Base-by-base conservation (phyloP, 2,329 filamentous ascomycete genomes). In the Clonostachys sp. region DNA sequence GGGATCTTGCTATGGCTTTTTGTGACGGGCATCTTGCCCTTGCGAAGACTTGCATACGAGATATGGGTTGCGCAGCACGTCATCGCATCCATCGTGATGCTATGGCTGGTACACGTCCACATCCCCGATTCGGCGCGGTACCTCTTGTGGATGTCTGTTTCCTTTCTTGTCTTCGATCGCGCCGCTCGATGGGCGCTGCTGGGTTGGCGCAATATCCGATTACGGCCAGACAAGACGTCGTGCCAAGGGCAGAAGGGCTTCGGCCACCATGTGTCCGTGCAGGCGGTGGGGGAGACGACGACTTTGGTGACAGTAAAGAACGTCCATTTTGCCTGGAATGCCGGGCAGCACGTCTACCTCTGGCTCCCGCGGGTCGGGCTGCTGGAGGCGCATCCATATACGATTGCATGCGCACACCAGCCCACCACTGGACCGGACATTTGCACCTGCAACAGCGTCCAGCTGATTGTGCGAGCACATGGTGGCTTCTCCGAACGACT, bases 211-310 rank as follows among this genome's bases (percentile, higher is more conserved):
- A 59, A 57, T 41, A 20, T 60, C 8, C 41, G 45, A 14, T 33
- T 59, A 20, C 36, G 36, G 17, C 46, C 36, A 8, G 14, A 18
- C 14, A n/a, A 18, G 56, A 5, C 13, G 55, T n/a, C 51, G 53
- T 17, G 47, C 45, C 30, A 42, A 41, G 6, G 35, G 47, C 17
- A 51, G 51, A 33, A 35, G 51, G 2, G 47, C 53, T 46, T 55
- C 36, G 56, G 53, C 4, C 35, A 57, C 17, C 51, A 60, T 7
- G 56, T 57, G 3, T 45, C 45, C 3, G 41, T 53, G 9, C 81
- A 89, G 61, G 72, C 83, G 6, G 74, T 91, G 67, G 81, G 85
- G 0, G 84, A 84, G 51, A 84, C 89, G 42, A 80, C 80, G 20
- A 80, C 81, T 57, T 79, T 86, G 47, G 84, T 91, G 52, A 90